Evolutionary conservation across 2,329 filamentous ascomycete species (phyloP), one percentile per base, ranked within the genome.

Genomic region (Beauveria bassiana): DNA sequence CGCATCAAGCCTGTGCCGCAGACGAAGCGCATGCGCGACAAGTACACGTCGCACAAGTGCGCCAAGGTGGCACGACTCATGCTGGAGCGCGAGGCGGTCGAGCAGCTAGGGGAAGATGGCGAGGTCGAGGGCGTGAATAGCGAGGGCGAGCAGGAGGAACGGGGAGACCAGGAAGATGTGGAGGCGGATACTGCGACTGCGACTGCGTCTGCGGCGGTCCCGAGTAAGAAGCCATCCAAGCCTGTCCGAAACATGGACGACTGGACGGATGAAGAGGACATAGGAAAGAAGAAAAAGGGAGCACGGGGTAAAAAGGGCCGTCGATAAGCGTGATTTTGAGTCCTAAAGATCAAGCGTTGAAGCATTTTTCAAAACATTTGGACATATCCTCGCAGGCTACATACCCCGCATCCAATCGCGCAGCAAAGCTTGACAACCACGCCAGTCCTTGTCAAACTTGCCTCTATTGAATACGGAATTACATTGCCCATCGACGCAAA

Each of bases 21-120:
- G 51, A 62, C 61, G 12, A 62, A 62, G 61, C 61, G 61, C 26
- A 62, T 62, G 61, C 46, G 49, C 26, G 61, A 62, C 51, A 62
- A 62, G 56, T 62, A 62, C 31, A 31, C 61, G 14, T 31, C 61
- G 8, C 50, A 62, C 49, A 62, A 51, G 50, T 59, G 55, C 51
- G 56, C 50, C 9, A 62, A 60, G 45, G 38, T 38, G 49, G 61
- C 61, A n/a, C 50, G 61, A 10, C 50, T 62, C 38, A 62, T 62
- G 61, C 42, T n/a, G 3, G 61, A 62, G 50, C 40, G 61, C 26
- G 61, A 59, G 45, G 61, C 28, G 20, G 55, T n/a, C 2, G 53
- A 62, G 18, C 20, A 26, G 16, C 24, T 53, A n/a, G 59, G 43
- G 10, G 40, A 38, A 22, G 45, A 34, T 5, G 51, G n/a, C 26